These are phyloP conservation scores for Solanum acaule DNA, from an alignment of 257 asterid species.

Conservation along the genomic window DNA sequence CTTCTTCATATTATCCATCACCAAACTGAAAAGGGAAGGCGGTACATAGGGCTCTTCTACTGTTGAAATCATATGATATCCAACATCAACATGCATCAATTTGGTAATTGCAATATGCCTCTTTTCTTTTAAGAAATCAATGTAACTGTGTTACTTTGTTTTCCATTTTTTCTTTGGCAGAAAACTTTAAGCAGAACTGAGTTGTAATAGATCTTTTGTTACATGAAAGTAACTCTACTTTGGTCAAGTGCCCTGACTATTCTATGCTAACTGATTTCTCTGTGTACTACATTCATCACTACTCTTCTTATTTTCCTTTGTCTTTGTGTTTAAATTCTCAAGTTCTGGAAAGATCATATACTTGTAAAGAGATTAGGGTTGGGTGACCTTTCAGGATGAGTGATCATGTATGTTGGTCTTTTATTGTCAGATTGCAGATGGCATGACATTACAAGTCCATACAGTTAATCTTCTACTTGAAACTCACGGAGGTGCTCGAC, in stretches of 20 bases:
- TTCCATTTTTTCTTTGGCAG: not conserved
- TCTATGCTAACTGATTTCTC: not conserved
- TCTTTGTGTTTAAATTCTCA: not conserved
- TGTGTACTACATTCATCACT: not conserved
- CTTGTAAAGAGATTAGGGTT: not conserved
- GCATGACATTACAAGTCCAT: slow-evolving; percentile 80
- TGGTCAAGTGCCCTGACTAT: not conserved
- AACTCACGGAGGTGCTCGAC: slow-evolving; percentile 91
- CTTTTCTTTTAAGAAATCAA: not conserved
- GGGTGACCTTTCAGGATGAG: not conserved
- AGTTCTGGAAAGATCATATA: not conserved
- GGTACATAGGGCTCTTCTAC: not conserved
- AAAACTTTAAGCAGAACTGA: not conserved
- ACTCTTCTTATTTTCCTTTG: not conserved
- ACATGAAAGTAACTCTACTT: not conserved
- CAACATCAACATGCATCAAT: not conserved
- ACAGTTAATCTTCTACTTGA: slow-evolving; percentile 91
- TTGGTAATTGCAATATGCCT: not conserved
- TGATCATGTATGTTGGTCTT: slow-evolving; percentile 10
- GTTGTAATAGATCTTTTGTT: not conserved
- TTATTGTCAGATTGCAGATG: slow-evolving; percentile 87
- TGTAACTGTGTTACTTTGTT: not conserved
- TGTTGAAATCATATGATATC: not conserved
- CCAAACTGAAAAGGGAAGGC: not conserved
- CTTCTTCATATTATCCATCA: not conserved